These are phyloP conservation scores for Rubia occidens DNA, from an alignment of 305 asterid genomes.

Conservation along the genomic window DNA sequence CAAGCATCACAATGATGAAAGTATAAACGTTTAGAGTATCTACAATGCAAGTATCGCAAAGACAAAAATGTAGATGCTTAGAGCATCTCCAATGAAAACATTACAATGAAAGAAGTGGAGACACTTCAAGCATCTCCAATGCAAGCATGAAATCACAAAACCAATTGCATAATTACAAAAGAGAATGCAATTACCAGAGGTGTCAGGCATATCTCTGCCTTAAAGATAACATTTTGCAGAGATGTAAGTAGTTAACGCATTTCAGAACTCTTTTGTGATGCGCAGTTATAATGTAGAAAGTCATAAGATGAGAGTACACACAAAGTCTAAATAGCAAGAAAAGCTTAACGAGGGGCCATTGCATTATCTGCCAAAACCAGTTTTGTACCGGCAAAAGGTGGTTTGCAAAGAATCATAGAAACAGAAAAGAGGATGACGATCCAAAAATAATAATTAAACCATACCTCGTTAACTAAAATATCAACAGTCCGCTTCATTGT, in stretches of 20 bases:
- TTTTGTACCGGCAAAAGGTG: background rate
- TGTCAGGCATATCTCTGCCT: background rate
- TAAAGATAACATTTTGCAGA: background rate
- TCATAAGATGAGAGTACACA: background rate
- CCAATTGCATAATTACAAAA: too few relatives aligned
- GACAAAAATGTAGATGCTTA: too few relatives aligned
- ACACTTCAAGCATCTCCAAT: too few relatives aligned
- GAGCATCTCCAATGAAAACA: too few relatives aligned
- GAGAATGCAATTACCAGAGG: too few relatives aligned
- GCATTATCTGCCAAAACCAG: background rate
- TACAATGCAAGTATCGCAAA: too few relatives aligned
- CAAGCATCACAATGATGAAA: too few relatives aligned
- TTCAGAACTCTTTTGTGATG: too few relatives aligned
- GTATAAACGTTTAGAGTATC: too few relatives aligned
- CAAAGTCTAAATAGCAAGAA: background rate
- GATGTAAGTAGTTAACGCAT: background rate
- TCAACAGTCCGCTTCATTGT: constrained; percentile 84
- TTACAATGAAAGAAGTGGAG: too few relatives aligned
- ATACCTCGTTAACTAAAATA: constrained; percentile 73
- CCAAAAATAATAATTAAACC: constrained; percentile 7
- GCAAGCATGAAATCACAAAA: too few relatives aligned
- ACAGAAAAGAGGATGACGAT: background rate
- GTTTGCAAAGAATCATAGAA: background rate
- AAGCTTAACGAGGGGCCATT: background rate
- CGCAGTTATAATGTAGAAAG: too few relatives aligned